A percentile compares a stretch with the other conserved stretches of the same genome.
Conservation (phyloP, 257 asterid species). For the Cruciata laevipes region DNA sequence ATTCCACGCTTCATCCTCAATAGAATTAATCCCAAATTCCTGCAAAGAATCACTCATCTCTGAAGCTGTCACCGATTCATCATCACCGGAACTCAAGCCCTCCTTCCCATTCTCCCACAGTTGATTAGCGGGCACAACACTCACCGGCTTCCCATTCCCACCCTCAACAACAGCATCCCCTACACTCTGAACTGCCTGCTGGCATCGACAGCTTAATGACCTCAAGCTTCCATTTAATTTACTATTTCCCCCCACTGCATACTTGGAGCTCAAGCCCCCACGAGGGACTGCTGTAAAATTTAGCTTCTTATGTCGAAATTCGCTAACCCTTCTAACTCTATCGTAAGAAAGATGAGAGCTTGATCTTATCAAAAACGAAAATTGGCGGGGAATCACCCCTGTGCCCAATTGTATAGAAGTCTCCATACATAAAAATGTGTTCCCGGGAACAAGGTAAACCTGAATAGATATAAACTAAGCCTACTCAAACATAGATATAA, state of each 20-base stretch:
- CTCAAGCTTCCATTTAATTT: conserved; percentile 15
- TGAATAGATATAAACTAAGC: background rate
- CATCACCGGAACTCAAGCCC: conserved; percentile 13
- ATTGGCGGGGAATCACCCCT: conserved; percentile 28
- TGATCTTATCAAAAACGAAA: conserved; percentile 23
- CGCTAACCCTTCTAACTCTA: conserved; percentile 16
- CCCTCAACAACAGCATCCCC: conserved; percentile 31
- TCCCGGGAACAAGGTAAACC: background rate
- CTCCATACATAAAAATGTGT: conserved; percentile 34
- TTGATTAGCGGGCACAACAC: conserved; percentile 24
- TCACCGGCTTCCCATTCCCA: conserved; percentile 28
- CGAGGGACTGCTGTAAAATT: conserved; percentile 16
- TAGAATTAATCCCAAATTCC: conserved; percentile 33
- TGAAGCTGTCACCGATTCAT: conserved; percentile 31
- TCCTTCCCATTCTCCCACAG: conserved; percentile 29
- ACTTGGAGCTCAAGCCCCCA: conserved; percentile 17
- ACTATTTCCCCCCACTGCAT: conserved; percentile 14
- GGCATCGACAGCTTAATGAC: conserved; percentile 46
- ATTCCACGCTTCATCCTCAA: conserved; percentile 88
- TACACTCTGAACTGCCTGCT: conserved; percentile 32
- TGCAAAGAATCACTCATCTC: conserved; percentile 25
- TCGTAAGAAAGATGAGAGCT: conserved; percentile 27
- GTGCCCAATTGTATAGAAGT: conserved; percentile 38
- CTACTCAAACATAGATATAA: background rate
- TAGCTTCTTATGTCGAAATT: conserved; percentile 14